Evolutionary conservation across 345 rosid species (phyloP).

Genomic region (Passiflora organensis): DNA sequence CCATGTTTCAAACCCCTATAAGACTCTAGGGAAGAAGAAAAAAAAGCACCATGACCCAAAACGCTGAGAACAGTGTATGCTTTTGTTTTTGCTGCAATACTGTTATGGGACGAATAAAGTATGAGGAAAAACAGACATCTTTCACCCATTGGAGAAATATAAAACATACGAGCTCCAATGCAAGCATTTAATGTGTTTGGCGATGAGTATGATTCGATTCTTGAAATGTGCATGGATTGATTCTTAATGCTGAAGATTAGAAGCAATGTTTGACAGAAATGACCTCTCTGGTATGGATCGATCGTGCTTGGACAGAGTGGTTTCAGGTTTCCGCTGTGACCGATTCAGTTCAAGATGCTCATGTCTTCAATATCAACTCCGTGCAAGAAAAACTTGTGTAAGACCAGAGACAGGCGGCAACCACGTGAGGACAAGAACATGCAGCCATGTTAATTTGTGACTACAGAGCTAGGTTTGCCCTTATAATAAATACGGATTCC

Average conservation of each 20-base stretch:
- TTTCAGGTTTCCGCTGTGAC: slow-evolving; percentile 34
- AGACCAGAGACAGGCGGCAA: slow-evolving; percentile 1
- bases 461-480: slow-evolving; percentile 1
- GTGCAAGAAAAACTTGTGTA: neutral
- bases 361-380: slow-evolving; percentile 16
- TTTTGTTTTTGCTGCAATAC: slow-evolving; percentile 3
- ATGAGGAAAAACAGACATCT: slow-evolving; percentile 72
- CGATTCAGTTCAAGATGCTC: too few relatives aligned
- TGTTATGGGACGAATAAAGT: slow-evolving; percentile 11
- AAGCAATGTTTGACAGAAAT: slow-evolving; percentile 44
- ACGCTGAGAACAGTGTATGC: slow-evolving; percentile 20
- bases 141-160: slow-evolving; percentile 37
- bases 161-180: slow-evolving; percentile 49
- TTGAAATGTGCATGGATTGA: slow-evolving; percentile 37
- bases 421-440: slow-evolving; percentile 7
- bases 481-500: neutral
- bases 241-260: slow-evolving; percentile 37
- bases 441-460: slow-evolving; percentile 5
- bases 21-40: slow-evolving; percentile 19
- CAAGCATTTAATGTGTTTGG: slow-evolving; percentile 51
- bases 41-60: slow-evolving; percentile 4
- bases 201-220: slow-evolving; percentile 69
- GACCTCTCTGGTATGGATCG: slow-evolving; percentile 14
- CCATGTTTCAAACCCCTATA: slow-evolving; percentile 35
- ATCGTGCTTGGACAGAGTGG: slow-evolving; percentile 24